Evolutionary conservation across 192 early-diverging fungal genomes (phyloP).

Genomic region (Entomortierella chlamydospora): DNA sequence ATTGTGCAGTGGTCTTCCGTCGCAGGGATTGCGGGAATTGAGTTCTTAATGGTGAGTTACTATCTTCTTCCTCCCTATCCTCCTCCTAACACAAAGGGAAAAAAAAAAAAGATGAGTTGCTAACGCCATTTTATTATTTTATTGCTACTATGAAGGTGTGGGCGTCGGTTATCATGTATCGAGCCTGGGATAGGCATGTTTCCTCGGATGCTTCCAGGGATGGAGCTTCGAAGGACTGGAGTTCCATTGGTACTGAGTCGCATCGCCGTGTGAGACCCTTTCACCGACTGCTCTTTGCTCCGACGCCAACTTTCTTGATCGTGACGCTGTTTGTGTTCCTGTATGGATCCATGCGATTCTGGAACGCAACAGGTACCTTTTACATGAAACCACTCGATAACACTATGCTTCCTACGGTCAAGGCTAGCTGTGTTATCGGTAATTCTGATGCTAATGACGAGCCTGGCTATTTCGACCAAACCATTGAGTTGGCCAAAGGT

Average conservation of each 20-base stretch:
- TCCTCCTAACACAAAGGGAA: too few species aligned
- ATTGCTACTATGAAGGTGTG: conserved; percentile 19
- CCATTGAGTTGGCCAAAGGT: conserved; percentile 22
- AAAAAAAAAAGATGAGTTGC: too few species aligned
- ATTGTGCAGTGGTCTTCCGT: conserved; percentile 46
- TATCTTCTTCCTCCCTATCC: too few species aligned
- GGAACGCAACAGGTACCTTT: conserved; percentile 43
- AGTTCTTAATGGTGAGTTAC: conserved; percentile 35
- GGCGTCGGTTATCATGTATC: conserved; percentile 29
- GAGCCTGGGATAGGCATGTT: conserved; percentile 16
- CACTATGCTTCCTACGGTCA: conserved; percentile 33
- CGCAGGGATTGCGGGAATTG: conserved; percentile 41
- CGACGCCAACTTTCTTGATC: conserved; percentile 35
- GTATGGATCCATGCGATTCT: conserved; percentile 51
- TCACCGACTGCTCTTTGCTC: conserved; percentile 18
- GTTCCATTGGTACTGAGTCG: background rate
- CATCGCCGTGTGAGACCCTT: background rate
- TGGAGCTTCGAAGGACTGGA: conserved; percentile 5
- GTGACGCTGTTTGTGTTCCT: conserved; percentile 22
- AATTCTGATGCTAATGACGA: background rate
- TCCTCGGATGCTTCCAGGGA: conserved; percentile 10
- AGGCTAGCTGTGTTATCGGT: conserved; percentile 46
- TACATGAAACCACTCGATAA: conserved; percentile 21
- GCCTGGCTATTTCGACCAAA: conserved; percentile 32
- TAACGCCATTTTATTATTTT: too few species aligned